phyloP scores from a whole-genome alignment of 2,329 filamentous ascomycete species.

The Phaeoacremonium minimum region DNA sequence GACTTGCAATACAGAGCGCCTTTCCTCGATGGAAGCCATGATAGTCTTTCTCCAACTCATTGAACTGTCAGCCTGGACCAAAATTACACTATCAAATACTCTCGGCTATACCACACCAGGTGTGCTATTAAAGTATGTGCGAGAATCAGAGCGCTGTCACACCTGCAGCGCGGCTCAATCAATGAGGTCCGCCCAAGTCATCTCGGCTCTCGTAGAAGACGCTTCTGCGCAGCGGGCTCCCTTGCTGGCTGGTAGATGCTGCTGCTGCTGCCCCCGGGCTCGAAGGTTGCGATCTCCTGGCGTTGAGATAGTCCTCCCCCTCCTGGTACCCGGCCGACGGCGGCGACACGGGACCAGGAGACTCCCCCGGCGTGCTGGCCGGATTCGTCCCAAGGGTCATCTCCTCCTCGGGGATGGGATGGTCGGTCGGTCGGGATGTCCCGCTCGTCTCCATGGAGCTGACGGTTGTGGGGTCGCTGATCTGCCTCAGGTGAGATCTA shows the following conservation, averaged over 20 bases:
- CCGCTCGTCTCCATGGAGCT: conserved; percentile 18
- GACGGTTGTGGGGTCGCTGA: conserved; percentile 33
- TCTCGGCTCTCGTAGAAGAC: conserved; percentile 36
- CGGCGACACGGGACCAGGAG: conserved; percentile 18
- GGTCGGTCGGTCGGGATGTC: conserved; percentile 2
- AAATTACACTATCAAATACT: too few relatives aligned
- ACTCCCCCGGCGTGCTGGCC: conserved; percentile 5
- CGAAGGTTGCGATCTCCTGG: conserved; percentile 9
- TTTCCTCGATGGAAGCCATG: too few relatives aligned
- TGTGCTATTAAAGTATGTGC: too few relatives aligned
- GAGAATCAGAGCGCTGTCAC: too few relatives aligned
- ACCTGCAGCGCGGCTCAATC: too few relatives aligned
- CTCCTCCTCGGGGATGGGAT: conserved; percentile 4
- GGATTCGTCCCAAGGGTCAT: conserved; percentile 1
- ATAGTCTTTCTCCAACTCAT: too few relatives aligned
- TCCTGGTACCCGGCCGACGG: conserved; percentile 15
- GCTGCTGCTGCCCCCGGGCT: conserved; percentile 8
- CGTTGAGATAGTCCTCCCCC: conserved; percentile 19
- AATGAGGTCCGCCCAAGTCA: conserved; percentile 23
- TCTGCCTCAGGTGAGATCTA: conserved; percentile 31
- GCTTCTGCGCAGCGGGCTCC: conserved; percentile 28
- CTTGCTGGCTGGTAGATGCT: too few relatives aligned
- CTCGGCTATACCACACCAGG: too few relatives aligned
- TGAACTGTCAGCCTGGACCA: too few relatives aligned
- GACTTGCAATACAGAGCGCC: too few relatives aligned